phyloP scores from a whole-genome alignment of 2,329 filamentous ascomycete species.

The Sporothrix schenckii region DNA sequence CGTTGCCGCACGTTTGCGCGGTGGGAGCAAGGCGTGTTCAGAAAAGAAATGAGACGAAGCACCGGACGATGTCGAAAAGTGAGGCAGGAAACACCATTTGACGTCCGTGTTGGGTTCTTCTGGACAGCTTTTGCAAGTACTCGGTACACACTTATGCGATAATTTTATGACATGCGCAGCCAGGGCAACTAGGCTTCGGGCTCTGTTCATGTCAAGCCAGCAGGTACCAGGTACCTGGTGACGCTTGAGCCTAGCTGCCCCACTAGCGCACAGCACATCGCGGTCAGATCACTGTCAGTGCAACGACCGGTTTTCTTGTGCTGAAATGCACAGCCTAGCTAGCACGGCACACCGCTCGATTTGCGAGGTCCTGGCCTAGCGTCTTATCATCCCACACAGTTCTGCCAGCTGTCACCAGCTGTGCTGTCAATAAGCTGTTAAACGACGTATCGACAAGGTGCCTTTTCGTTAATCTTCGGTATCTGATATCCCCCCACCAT shows the following conservation, averaged over 20 bases:
- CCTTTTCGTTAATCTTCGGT: neutral
- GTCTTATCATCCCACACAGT: neutral
- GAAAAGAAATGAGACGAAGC: constrained; percentile 21
- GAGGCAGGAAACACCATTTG: constrained; percentile 20
- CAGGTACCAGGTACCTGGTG: constrained; percentile 4
- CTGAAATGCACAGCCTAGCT: neutral
- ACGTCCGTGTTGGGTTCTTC: neutral
- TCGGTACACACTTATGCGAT: neutral
- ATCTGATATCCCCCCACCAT: constrained; percentile 17
- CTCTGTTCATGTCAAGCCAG: neutral
- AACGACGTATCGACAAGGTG: no score
- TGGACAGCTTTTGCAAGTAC: constrained; percentile 10
- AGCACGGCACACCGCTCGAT: neutral
- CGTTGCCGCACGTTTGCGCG: neutral
- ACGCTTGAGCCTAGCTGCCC: constrained; percentile 19
- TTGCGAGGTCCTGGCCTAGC: neutral
- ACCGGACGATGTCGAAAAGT: constrained; percentile 9
- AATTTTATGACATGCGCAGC: no score
- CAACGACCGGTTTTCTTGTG: constrained; percentile 1
- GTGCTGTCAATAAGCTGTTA: neutral
- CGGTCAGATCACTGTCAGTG: constrained; percentile 29
- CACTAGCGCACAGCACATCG: constrained; percentile 20
- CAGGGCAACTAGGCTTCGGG: neutral
- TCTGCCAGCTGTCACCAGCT: constrained; percentile 30
- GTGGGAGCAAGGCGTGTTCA: neutral